Conservation (phyloP, 2,329 filamentous ascomycete species). For the Ophiostoma tasmaniense region DNA sequence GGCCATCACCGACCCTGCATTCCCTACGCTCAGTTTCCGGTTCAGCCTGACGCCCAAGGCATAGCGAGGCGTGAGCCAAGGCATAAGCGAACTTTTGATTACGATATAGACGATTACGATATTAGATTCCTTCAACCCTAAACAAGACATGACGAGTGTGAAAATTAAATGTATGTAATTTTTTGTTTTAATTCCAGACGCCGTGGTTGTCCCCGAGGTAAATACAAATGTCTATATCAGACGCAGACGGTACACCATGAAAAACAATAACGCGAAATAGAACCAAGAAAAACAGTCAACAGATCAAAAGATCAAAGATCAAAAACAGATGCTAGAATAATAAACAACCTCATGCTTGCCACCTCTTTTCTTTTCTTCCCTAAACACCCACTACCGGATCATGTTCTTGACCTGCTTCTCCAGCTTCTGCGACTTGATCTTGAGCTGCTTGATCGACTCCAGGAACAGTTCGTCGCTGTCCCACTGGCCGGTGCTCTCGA, state of each 20-base stretch:
- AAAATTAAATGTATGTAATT: background rate
- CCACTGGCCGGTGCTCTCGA: constrained; percentile 94
- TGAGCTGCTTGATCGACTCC: constrained; percentile 76
- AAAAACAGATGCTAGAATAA: background rate
- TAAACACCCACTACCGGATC: constrained; percentile 34
- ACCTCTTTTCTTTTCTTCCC: background rate
- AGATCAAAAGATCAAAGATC: constrained; percentile 9
- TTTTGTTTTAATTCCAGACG: constrained; percentile 15
- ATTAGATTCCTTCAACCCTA: background rate
- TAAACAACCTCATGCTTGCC: background rate
- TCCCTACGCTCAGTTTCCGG: constrained; percentile 61
- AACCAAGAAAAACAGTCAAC: background rate
- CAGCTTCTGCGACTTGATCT: constrained; percentile 70
- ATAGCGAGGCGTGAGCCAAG: constrained; percentile 22
- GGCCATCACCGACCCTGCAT: constrained; percentile 86
- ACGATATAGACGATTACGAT: background rate
- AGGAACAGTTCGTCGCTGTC: constrained; percentile 90
- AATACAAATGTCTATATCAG: constrained; percentile 10
- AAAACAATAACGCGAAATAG: background rate
- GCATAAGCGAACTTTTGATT: constrained; percentile 5
- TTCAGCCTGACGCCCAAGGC: constrained; percentile 39
- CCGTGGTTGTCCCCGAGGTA: constrained; percentile 20
- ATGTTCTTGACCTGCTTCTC: constrained; percentile 62
- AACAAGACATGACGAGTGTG: background rate
- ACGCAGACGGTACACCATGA: background rate